Evolutionary conservation across 106 monocot species (phyloP), one percentile per base, ranked within the genome.

Genomic region (Agapanthus africanus): DNA sequence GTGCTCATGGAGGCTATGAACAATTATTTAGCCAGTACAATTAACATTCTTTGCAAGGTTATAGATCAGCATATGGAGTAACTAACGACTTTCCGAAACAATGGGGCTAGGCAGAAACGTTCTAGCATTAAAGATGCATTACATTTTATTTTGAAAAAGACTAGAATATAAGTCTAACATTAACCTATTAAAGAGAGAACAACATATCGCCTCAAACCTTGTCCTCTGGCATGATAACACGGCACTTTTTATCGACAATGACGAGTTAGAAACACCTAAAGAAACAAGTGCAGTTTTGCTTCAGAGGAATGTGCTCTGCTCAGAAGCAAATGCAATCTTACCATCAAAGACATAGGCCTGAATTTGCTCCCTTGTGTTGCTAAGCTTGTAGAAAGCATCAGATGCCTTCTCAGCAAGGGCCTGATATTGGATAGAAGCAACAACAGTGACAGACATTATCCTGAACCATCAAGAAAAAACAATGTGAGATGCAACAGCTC

Each of bases 271-370:
- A 62, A 62, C 5, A 18, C 36, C 34, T n/a, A 62, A 21, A 7
- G 31, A 15, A 13, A 30, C 31, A 57, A 30, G 15, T 11, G 11
- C 10, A 14, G 19, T 57, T 57, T 57, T 31, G 56, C 30, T 57
- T 11, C 56, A 57, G 25, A 57, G 13, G 27, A 57, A n/a, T n/a
- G 30, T 54, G 23, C 4, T 25, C 49, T 27, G 8, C 56, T 57
- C 31, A 56, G 31, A 57, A 18, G 30, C 13, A 57, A 57, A 10
- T 11, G 0, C 1, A 34, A 61, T 4, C 26, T 30, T 88, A 91
- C 91, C 91, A 76, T 95, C 95, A 80, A 95, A 91, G 35, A 91
- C 95, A 80, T 95, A 95, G 18, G 91, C 81, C 54, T 91, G 95
- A 51, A 95, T 95, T 73, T 95, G 95, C 33, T 42, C 69, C 69